A percentile compares a stretch with the other conserved stretches of the same genome.
Conservation (phyloP, 164 flowering plant species). For the Amborella trichopoda region DNA sequence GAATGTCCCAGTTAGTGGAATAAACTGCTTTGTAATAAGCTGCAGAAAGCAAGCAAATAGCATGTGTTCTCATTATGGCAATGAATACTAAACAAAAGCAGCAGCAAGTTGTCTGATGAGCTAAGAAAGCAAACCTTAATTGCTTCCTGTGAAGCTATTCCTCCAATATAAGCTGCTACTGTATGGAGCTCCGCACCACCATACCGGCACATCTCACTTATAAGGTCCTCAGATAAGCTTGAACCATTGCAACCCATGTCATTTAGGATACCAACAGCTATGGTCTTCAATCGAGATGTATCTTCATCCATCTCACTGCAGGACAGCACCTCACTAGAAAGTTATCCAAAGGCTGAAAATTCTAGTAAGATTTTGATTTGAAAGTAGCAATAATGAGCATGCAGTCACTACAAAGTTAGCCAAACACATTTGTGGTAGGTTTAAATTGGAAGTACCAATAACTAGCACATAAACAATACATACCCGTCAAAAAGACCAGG, state of each 20-base stretch:
- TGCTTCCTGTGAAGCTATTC: constrained; percentile 87
- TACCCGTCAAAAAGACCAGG: constrained; percentile 96
- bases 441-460: too few species aligned
- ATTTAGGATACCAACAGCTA: constrained; percentile 47
- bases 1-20: constrained; percentile 88
- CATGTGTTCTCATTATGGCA: neutral
- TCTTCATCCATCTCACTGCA: constrained; percentile 92
- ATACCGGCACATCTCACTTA: constrained; percentile 83
- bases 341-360: too few species aligned
- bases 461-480: too few species aligned
- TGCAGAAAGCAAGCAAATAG: constrained; percentile 16
- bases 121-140: constrained; percentile 50
- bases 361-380: too few species aligned
- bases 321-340: too few species aligned
- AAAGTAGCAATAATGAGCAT: too few species aligned
- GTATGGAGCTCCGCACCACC: constrained; percentile 98
- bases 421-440: too few species aligned
- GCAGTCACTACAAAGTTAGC: too few species aligned
- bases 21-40: constrained; percentile 90
- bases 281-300: constrained; percentile 76
- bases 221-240: constrained; percentile 74
- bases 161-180: constrained; percentile 86
- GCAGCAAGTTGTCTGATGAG: neutral
- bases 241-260: constrained; percentile 86
- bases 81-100: neutral